Evolutionary conservation across 148 eudicot genomes (phyloP).

Genomic region (Drosera capensis): DNA sequence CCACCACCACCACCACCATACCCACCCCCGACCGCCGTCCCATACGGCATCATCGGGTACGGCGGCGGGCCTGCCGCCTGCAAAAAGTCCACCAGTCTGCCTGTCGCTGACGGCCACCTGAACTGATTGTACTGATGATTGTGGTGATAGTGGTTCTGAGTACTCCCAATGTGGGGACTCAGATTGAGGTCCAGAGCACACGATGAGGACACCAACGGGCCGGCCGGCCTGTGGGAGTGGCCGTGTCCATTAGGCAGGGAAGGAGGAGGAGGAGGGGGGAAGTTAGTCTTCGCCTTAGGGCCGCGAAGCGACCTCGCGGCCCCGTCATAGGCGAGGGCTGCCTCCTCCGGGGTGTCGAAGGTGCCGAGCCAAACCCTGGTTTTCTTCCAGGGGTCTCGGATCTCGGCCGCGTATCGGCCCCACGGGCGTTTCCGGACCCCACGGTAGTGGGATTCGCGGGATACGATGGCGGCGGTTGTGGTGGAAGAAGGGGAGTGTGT

Average conservation of each 20-base stretch:
- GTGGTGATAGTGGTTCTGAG: neutral
- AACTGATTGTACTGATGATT: neutral
- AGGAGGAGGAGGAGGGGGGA: conserved; percentile 9
- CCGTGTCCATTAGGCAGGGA: too few relatives aligned
- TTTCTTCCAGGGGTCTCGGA: too few relatives aligned
- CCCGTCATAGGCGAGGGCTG: conserved; percentile 27
- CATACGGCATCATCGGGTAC: neutral
- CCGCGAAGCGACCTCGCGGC: conserved; percentile 25
- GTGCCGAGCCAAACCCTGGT: conserved; percentile 30
- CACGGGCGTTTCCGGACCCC: too few relatives aligned
- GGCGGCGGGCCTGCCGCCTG: neutral
- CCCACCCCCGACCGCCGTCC: neutral
- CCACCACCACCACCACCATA: neutral
- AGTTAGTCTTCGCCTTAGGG: conserved; percentile 22
- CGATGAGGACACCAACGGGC: too few relatives aligned
- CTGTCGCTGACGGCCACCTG: neutral
- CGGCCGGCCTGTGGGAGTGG: too few relatives aligned
- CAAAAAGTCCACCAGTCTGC: neutral
- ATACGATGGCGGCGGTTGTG: too few relatives aligned
- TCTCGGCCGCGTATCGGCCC: too few relatives aligned
- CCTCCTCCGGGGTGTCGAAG: conserved; percentile 28
- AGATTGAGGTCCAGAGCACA: neutral
- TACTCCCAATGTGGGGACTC: neutral
- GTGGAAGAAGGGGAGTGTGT: too few relatives aligned
- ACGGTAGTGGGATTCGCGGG: too few relatives aligned